Conservation (phyloP, 345 rosid genomes). For the Dimocarpus longan region DNA sequence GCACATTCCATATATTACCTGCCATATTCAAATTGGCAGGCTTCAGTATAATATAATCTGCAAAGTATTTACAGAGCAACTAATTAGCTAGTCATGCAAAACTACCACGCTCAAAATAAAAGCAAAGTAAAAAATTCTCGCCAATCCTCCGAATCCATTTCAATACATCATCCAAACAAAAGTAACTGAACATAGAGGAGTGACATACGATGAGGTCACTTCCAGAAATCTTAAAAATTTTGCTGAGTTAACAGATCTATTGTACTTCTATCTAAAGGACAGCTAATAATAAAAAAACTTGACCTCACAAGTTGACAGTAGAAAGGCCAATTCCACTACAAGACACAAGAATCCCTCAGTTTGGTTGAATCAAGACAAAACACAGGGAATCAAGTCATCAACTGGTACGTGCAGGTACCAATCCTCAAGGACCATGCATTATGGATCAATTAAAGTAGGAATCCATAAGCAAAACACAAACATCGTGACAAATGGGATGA, state of each 20-base stretch:
- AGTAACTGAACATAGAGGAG: background rate
- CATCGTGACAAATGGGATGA: background rate
- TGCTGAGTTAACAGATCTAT: background rate
- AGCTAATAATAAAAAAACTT: background rate
- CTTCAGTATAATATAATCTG: conserved; percentile 11
- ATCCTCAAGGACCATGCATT: background rate
- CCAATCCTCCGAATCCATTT: background rate
- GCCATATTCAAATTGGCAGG: conserved; percentile 22
- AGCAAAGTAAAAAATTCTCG: background rate
- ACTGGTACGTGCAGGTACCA: background rate
- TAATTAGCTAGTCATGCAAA: conserved; percentile 11
- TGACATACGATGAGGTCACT: background rate
- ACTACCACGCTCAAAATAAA: background rate
- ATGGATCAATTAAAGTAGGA: background rate
- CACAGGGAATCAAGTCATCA: background rate
- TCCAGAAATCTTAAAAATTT: background rate
- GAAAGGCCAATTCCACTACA: conserved; percentile 8
- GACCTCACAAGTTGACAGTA: background rate
- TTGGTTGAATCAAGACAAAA: background rate
- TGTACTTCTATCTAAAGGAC: background rate
- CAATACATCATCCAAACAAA: background rate
- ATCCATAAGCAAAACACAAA: background rate
- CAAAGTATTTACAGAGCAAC: conserved; percentile 12
- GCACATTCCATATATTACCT: conserved; percentile 19
- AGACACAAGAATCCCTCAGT: background rate